Evolutionary conservation across 345 rosid species (phyloP).

Genomic region (Camelina hispida): DNA sequence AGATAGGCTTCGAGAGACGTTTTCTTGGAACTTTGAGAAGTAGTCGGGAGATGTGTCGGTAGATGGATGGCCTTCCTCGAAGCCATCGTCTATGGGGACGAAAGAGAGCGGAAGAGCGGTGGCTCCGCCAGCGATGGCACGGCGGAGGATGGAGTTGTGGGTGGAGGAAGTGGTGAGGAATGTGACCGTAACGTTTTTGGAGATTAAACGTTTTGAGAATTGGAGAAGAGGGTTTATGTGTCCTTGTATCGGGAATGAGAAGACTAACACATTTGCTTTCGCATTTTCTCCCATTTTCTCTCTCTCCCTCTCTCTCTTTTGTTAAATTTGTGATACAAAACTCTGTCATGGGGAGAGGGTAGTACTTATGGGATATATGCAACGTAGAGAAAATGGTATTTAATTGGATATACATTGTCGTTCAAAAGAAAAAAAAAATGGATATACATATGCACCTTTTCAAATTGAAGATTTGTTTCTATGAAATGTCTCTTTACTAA

Average conservation of each 20-base stretch:
- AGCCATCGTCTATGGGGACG: slow-evolving; percentile 43
- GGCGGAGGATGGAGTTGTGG: slow-evolving; percentile 31
- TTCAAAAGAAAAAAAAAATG: no score
- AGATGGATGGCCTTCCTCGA: slow-evolving; percentile 33
- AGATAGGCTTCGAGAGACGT: slow-evolving; percentile 40
- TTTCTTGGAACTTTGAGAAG: slow-evolving; percentile 27
- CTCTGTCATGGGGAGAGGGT: not conserved
- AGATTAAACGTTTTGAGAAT: slow-evolving; percentile 59
- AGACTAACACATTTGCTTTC: slow-evolving; percentile 42
- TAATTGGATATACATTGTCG: not conserved
- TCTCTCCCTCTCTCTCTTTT: not conserved
- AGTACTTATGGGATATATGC: not conserved
- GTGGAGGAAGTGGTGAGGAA: slow-evolving; percentile 51
- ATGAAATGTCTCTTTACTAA: not conserved
- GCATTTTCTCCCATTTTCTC: slow-evolving; percentile 42
- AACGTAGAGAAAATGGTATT: not conserved
- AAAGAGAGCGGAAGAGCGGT: slow-evolving; percentile 43
- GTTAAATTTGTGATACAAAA: no score
- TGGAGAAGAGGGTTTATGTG: slow-evolving; percentile 65
- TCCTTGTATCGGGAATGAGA: slow-evolving; percentile 53
- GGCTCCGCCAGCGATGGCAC: slow-evolving; percentile 42
- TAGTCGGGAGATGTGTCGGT: slow-evolving; percentile 28
- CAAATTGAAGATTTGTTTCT: slow-evolving; percentile 6
- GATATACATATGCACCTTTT: not conserved
- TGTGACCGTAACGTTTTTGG: slow-evolving; percentile 56